phyloP scores from a whole-genome alignment of 2,329 filamentous ascomycete genomes.

The Diaporthe sp. region DNA sequence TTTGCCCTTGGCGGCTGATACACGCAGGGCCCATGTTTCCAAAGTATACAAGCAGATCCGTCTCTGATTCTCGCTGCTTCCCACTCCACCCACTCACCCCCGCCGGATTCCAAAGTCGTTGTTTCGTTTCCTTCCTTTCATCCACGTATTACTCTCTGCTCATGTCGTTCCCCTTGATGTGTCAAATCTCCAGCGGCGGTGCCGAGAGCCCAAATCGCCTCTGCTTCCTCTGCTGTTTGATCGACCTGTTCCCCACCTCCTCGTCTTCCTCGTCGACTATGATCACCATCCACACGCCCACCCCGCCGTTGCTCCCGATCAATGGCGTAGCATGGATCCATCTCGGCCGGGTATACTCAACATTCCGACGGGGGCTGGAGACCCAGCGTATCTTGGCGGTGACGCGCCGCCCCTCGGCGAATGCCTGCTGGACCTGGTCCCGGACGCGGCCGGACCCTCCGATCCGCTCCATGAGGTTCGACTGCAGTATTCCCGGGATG shows the following conservation, averaged over 20 bases:
- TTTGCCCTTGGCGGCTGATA: slow-evolving; percentile 3
- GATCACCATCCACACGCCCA: slow-evolving; percentile 85
- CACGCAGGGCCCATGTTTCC: background rate
- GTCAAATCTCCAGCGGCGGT: background rate
- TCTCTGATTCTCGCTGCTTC: background rate
- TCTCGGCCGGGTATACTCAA: slow-evolving; percentile 63
- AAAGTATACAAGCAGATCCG: background rate
- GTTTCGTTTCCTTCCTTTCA: no score
- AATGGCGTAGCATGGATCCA: slow-evolving; percentile 88
- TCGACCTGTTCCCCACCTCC: background rate
- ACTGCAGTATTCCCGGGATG: slow-evolving; percentile 76
- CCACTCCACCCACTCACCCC: no score
- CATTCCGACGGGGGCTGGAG: slow-evolving; percentile 64
- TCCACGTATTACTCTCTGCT: background rate
- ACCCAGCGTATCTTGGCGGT: slow-evolving; percentile 83
- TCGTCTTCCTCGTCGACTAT: slow-evolving; percentile 74
- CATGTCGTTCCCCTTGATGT: background rate
- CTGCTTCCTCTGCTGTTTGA: background rate
- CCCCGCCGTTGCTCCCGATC: slow-evolving; percentile 73
- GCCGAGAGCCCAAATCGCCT: background rate
- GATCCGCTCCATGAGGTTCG: slow-evolving; percentile 67
- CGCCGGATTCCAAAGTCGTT: no score
- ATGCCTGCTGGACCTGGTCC: slow-evolving; percentile 66
- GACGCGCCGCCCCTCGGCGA: slow-evolving; percentile 77
- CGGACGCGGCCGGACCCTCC: slow-evolving; percentile 63